Evolutionary conservation across 768 basidiomycete genomes (phyloP).

Genomic region (Brasilioporus rufonigricans): DNA sequence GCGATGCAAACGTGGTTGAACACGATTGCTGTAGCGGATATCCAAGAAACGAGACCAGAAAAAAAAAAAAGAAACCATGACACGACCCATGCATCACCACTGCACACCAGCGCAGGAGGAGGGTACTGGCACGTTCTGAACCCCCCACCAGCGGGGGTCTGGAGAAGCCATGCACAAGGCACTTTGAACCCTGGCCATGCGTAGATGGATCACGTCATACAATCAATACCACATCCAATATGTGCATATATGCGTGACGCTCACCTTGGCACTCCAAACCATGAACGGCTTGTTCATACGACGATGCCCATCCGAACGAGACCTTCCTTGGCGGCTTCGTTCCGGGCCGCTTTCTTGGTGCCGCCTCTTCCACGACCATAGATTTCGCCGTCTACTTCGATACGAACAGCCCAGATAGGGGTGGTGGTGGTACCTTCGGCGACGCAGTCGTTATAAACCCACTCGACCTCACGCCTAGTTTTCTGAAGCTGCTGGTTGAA

Average conservation of each 20-base stretch:
- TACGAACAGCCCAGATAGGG: conserved; percentile 71
- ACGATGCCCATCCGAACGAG: conserved; percentile 56
- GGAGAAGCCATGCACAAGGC: conserved; percentile 52
- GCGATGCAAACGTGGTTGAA: conserved; percentile 4
- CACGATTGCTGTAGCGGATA: background rate
- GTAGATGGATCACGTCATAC: background rate
- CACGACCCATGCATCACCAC: conserved; percentile 46
- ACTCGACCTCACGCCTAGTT: conserved; percentile 56
- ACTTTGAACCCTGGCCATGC: background rate
- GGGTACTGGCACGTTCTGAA: conserved; percentile 4
- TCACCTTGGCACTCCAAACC: conserved; percentile 20
- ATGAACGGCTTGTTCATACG: conserved; percentile 30
- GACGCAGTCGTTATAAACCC: conserved; percentile 58
- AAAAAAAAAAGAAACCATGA: background rate
- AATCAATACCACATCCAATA: background rate
- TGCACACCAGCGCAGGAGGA: conserved; percentile 61
- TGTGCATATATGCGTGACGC: background rate
- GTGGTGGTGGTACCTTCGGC: conserved; percentile 57
- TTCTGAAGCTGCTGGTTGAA: conserved; percentile 80
- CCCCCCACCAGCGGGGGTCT: conserved; percentile 52
- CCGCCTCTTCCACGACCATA: conserved; percentile 64
- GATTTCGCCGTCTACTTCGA: conserved; percentile 57
- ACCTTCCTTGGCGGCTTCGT: conserved; percentile 79
- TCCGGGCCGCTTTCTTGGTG: conserved; percentile 77
- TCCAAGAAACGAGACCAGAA: background rate